A percentile compares a stretch with the other conserved stretches of the same genome.
phyloP scores from a whole-genome alignment of 2,329 filamentous ascomycete species.

The Diplodia scrobiculata region DNA sequence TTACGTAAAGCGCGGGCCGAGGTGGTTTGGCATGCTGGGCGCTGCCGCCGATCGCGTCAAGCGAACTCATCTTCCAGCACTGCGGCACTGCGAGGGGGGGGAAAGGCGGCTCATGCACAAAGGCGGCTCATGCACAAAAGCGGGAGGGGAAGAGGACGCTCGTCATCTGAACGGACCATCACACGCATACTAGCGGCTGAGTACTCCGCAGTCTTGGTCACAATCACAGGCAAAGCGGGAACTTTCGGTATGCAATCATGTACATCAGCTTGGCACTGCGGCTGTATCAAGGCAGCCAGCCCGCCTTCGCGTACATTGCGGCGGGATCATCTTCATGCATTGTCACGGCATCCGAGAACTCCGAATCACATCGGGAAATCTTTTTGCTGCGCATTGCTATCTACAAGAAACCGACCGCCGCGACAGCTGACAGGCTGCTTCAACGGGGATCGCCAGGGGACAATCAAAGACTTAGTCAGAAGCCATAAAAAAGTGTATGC shows the following conservation, averaged over 20 bases:
- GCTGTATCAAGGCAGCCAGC: constrained; percentile 4
- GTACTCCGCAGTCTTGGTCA: neutral
- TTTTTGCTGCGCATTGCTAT: constrained; percentile 9
- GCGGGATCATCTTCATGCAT: neutral
- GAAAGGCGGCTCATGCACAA: neutral
- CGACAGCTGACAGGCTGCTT: neutral
- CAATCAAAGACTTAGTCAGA: neutral
- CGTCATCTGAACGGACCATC: neutral
- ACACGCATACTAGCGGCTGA: neutral
- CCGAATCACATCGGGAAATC: neutral
- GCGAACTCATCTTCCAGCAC: neutral
- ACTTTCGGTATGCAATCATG: neutral
- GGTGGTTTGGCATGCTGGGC: neutral
- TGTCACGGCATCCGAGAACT: neutral
- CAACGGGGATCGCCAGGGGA: neutral
- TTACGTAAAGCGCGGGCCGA: neutral
- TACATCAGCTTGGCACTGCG: constrained; percentile 4
- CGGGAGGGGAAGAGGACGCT: neutral
- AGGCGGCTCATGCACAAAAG: neutral
- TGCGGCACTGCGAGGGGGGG: no score
- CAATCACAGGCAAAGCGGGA: neutral
- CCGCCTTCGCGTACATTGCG: neutral
- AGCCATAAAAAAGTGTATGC: neutral
- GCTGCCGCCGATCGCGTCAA: neutral
- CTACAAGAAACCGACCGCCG: constrained; percentile 7